Conservation (phyloP, 306 rosid genomes). For the Trifolium subterraneum region DNA sequence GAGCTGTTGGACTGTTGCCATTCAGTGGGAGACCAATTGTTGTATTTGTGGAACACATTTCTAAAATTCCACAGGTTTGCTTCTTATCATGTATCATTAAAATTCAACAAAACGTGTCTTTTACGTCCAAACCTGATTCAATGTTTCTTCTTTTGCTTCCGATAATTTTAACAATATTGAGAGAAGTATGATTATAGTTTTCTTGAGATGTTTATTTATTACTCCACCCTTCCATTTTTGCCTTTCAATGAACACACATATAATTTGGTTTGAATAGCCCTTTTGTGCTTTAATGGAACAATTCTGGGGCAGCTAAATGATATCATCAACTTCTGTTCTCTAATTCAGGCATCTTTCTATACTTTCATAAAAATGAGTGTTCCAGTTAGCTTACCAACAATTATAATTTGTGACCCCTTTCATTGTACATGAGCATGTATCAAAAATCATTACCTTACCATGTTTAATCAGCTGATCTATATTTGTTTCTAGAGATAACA, state of each 20-base stretch:
- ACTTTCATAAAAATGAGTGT: conserved; percentile 15
- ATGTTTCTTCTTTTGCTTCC: not conserved
- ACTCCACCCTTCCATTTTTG: not conserved
- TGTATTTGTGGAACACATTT: conserved; percentile 77
- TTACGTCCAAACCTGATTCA: conserved; percentile 3
- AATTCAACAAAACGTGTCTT: no score
- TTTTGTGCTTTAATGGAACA: conserved; percentile 31
- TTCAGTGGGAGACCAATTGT: conserved; percentile 69
- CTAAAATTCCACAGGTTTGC: conserved; percentile 75
- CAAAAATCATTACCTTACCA: conserved; percentile 10
- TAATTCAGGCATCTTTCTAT: conserved; percentile 18
- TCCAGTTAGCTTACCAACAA: conserved; percentile 1
- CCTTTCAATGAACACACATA: no score
- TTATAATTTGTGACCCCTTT: conserved; percentile 11
- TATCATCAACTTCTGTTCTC: not conserved
- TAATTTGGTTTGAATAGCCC: not conserved
- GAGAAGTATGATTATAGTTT: not conserved
- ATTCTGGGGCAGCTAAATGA: not conserved
- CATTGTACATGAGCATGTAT: conserved; percentile 11
- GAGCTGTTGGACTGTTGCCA: conserved; percentile 52
- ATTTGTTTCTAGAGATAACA: conserved; percentile 64
- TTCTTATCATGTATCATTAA: no score
- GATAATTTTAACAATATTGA: not conserved
- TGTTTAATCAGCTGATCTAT: conserved; percentile 38
- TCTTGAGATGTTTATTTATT: not conserved